Evolutionary conservation across 495 filamentous ascomycete genomes (phyloP).

Genomic region (Rostrohypoxylon terebratum): DNA sequence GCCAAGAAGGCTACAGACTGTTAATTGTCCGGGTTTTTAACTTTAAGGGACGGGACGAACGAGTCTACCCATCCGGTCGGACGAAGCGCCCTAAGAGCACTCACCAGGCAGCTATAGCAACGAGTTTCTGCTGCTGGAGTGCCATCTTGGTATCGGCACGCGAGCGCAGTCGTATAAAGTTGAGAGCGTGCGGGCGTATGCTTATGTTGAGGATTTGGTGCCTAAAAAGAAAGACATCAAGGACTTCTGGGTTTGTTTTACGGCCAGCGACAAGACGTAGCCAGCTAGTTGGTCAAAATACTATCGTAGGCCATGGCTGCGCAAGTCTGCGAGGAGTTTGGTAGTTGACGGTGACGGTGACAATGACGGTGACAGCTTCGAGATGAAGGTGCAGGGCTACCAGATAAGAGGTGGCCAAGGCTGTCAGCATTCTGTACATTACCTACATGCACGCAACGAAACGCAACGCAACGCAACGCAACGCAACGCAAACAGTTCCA

Average conservation of each 20-base stretch:
- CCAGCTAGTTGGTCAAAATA: neutral
- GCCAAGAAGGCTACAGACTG: slow-evolving; percentile 22
- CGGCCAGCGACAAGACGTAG: neutral
- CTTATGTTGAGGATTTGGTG: slow-evolving; percentile 13
- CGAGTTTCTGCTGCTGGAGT: slow-evolving; percentile 15
- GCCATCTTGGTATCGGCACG: slow-evolving; percentile 17
- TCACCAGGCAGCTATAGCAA: slow-evolving; percentile 34
- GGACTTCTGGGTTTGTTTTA: slow-evolving; percentile 8
- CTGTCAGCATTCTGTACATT: neutral
- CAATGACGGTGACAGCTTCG: neutral
- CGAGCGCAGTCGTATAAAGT: no score
- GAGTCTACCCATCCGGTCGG: neutral
- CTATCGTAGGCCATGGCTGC: slow-evolving; percentile 2
- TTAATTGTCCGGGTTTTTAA: slow-evolving; percentile 22
- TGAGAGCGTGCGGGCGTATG: neutral
- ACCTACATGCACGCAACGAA: no score
- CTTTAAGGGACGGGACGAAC: slow-evolving; percentile 5
- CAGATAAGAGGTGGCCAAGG: neutral
- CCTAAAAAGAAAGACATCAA: neutral
- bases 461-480: no score
- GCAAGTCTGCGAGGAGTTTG: slow-evolving; percentile 2
- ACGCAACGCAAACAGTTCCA: no score
- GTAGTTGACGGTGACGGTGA: neutral
- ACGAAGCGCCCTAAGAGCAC: slow-evolving; percentile 5
- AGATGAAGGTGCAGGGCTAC: neutral